Base-by-base conservation (phyloP, 257 asterid species). In the Thymus mandschuricus region DNA sequence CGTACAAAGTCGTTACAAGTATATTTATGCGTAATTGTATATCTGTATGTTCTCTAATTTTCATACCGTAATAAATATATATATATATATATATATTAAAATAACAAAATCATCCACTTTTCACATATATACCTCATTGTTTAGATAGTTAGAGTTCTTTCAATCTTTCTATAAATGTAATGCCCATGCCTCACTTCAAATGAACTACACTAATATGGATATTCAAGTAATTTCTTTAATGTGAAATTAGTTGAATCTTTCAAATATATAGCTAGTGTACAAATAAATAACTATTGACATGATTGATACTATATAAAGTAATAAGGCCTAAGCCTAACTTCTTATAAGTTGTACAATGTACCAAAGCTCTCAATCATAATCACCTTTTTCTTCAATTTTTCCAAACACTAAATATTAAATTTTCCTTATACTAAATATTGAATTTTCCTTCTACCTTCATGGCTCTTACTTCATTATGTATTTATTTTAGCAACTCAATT, bases 281-380 rank as follows among this genome's bases (percentile, higher is more conserved):
- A 34, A 13, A 33, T 34, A 13, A 34, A 34, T 43, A 21, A 31
- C 10, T 43, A 7, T 27, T 44, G 60, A 33, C 60, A 66, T 49
- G 60, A 49, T 66, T 31, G 49, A 48, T 30, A 30, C 9, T 10
- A 50, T 15, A 34, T 8, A 66, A 31, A n/a, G 49, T 38, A 60
- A 66, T 1, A 66, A 49, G 41, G 41, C 41, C 41, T 38, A 38
- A 38, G 2, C 31, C 3, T 33, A 50, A 34, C 60, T 31, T 33
- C 40, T 31, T 38, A 38, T 49, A 31, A 7, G 15, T 27, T 21
- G 33, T 55, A 15, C 73, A 51, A 54, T 38, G 38, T 66, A 33
- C 9, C 7, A 51, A 66, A 66, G 62, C 12, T 8, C 62, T 51
- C 65, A 59, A 70, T 59, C 75, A 70, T 70, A 69, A 69, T 70